A percentile compares a stretch with the other conserved stretches of the same genome.
phyloP scores from a whole-genome alignment of 2,329 filamentous ascomycete species.

The Aureobasidium sp. region DNA sequence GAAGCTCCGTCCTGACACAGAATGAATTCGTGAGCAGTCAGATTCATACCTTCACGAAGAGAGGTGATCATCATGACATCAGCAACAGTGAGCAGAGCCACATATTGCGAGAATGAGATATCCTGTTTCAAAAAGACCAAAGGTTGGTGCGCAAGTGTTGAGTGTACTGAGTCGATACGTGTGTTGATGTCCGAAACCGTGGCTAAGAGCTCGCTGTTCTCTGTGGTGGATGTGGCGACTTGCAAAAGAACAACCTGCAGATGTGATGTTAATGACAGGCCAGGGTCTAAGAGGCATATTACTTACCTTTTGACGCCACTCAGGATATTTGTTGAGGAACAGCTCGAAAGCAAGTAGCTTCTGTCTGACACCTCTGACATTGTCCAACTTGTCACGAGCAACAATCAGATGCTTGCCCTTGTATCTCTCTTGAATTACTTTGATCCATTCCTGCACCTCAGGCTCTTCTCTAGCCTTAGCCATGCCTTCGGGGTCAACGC shows the following conservation, averaged over 20 bases:
- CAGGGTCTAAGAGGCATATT: not conserved
- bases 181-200: slow-evolving; percentile 91
- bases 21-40: slow-evolving; percentile 90
- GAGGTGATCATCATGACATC: slow-evolving; percentile 92
- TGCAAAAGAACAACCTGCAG: slow-evolving; percentile 79
- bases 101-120: slow-evolving; percentile 84
- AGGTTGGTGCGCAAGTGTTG: slow-evolving; percentile 84
- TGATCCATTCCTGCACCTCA: slow-evolving; percentile 72
- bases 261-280: slow-evolving; percentile 3
- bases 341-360: slow-evolving; percentile 89
- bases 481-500: slow-evolving; percentile 56
- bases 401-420: slow-evolving; percentile 85
- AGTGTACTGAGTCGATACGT: slow-evolving; percentile 85
- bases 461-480: slow-evolving; percentile 51
- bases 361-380: slow-evolving; percentile 84
- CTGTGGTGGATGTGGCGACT: slow-evolving; percentile 83
- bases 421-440: slow-evolving; percentile 75
- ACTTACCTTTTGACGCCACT: slow-evolving; percentile 67
- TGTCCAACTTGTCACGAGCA: slow-evolving; percentile 87
- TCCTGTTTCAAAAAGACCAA: slow-evolving; percentile 93
- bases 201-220: slow-evolving; percentile 79
- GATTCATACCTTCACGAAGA: slow-evolving; percentile 93
- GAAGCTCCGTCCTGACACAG: slow-evolving; percentile 82
- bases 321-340: slow-evolving; percentile 87
- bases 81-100: slow-evolving; percentile 83